Evolutionary conservation across 306 rosid genomes (phyloP).

Genomic region (Pyrus pyrifolia): DNA sequence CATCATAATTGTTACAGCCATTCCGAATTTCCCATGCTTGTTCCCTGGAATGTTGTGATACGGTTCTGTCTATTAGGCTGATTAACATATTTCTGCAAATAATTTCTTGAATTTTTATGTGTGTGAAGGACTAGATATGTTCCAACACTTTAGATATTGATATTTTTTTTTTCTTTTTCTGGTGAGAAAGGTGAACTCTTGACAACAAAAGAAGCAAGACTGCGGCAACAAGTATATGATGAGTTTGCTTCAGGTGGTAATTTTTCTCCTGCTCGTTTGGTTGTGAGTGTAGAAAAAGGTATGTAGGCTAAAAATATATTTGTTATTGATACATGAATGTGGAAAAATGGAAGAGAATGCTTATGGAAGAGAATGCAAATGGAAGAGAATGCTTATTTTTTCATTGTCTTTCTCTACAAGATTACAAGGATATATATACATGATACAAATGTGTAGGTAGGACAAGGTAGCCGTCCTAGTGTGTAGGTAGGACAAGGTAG

Average conservation of each 20-base stretch:
- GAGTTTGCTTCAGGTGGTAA: conserved; percentile 29
- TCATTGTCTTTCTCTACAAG: no score
- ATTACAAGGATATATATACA: no score
- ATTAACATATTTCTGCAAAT: not conserved
- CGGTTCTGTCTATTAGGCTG: not conserved
- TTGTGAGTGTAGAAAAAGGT: conserved; percentile 16
- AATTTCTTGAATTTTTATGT: not conserved
- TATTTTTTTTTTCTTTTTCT: not conserved
- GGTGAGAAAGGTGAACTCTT: conserved; percentile 64
- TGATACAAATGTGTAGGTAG: no score
- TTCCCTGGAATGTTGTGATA: no score
- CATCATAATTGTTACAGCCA: not conserved
- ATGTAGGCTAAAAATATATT: no score
- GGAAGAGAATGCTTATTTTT: no score
- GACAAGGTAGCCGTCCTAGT: no score
- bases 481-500: no score
- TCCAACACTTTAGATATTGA: not conserved
- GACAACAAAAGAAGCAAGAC: conserved; percentile 71
- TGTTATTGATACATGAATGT: no score
- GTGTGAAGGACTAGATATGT: not conserved
- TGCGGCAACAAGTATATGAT: conserved; percentile 59
- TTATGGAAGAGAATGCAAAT: no score
- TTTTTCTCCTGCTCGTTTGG: conserved; percentile 72
- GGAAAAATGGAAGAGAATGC: no score
- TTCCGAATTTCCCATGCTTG: not conserved